phyloP scores from a whole-genome alignment of 306 rosid genomes.

The Dalbergia oliveri region DNA sequence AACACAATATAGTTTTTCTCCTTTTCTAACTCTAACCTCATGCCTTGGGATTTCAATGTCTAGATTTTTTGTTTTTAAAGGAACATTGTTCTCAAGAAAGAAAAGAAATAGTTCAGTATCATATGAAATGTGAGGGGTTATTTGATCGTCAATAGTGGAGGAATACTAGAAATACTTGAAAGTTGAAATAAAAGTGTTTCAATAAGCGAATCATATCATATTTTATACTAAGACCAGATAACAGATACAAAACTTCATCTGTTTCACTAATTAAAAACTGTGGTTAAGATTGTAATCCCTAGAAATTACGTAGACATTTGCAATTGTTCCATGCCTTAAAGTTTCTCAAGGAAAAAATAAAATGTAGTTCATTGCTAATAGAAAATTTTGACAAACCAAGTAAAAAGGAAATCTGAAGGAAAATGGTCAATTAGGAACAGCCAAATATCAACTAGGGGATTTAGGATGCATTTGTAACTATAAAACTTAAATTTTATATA shows the following conservation, averaged over 20 bases:
- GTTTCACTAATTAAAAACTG: background rate
- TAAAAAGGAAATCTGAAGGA: background rate
- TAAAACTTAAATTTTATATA: no score
- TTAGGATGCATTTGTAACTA: background rate
- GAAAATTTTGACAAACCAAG: background rate
- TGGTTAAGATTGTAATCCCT: background rate
- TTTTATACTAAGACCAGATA: background rate
- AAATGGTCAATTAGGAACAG: background rate
- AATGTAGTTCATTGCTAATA: background rate
- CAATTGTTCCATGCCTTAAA: background rate
- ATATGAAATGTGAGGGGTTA: background rate
- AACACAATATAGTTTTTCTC: no score
- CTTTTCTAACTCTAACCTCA: background rate
- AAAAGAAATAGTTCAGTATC: background rate
- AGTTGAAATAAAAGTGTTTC: no score
- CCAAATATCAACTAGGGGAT: constrained; percentile 6
- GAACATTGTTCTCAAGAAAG: background rate
- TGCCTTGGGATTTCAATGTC: background rate
- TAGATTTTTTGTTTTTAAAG: no score
- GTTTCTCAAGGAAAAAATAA: background rate
- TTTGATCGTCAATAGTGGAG: background rate
- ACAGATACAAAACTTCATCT: background rate
- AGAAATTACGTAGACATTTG: background rate
- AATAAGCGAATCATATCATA: no score
- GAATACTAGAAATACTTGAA: no score